A percentile compares a stretch with the other conserved stretches of the same genome.
Evolutionary conservation across 257 asterid genomes (phyloP).

Genomic region (Gentiana straminea): DNA sequence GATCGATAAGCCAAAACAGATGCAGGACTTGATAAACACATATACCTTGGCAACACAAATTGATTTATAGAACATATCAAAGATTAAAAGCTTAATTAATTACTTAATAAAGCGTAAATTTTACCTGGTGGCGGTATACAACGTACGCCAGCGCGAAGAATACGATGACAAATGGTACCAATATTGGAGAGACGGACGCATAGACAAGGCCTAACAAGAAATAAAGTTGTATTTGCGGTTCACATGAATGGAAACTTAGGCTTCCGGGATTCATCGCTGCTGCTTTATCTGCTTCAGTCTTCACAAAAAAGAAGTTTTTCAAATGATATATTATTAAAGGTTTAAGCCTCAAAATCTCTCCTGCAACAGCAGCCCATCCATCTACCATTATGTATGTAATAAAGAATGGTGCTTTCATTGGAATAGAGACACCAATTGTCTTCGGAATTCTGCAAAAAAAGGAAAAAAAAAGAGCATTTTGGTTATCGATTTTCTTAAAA

Average conservation of each 20-base stretch:
- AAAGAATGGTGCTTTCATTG: conserved; percentile 92
- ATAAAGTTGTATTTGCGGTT: conserved; percentile 89
- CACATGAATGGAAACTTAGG: conserved; percentile 82
- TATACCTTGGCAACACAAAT: background rate
- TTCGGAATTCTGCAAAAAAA: conserved; percentile 43
- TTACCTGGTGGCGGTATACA: conserved; percentile 90
- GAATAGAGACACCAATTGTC: conserved; percentile 79
- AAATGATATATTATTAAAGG: conserved; percentile 71
- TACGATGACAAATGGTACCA: conserved; percentile 80
- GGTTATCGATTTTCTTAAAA: no score
- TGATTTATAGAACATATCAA: background rate
- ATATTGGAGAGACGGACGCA: conserved; percentile 79
- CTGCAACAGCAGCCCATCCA: conserved; percentile 97
- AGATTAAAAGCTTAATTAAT: background rate
- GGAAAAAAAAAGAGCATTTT: no score
- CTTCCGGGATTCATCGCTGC: conserved; percentile 95
- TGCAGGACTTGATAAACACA: background rate
- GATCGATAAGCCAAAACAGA: no score
- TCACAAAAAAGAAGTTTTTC: conserved; percentile 73
- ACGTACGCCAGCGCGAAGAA: conserved; percentile 70
- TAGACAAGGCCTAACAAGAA: conserved; percentile 89
- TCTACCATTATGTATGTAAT: conserved; percentile 87
- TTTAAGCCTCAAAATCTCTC: conserved; percentile 71
- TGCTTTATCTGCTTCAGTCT: conserved; percentile 83
- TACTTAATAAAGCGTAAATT: background rate